Evolutionary conservation across 495 filamentous ascomycete species (phyloP), one percentile per base, ranked within the genome.

Genomic region (Terfezia boudieri): DNA sequence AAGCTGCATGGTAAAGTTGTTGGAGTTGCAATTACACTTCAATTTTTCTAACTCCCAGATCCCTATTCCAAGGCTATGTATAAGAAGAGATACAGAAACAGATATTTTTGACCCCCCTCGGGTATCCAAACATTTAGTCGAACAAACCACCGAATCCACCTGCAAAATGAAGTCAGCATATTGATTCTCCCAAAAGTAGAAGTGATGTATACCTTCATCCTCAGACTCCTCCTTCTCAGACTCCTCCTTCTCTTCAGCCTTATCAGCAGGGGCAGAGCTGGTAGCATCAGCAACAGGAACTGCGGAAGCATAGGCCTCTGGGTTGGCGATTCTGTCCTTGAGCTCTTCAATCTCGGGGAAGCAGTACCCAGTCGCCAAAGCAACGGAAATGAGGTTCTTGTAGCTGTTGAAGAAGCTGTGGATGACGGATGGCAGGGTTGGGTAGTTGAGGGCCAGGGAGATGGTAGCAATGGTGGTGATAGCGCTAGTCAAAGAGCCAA

Each of bases 251-350:
- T 73, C 71, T 9, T 52, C 67, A 26, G 71, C 68, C 36, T 72
- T 74, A 43, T 68, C 74, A 37, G 71, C 72, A 56, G 67, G 67
- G 49, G 69, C 65, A 51, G 71, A 66, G 41, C 66, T 62, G 36
- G 71, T 68, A 50, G 76, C 72, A 51, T 71, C 71, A 57, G 78
- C 84, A 53, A 68, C 76, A 36, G 86, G 86, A 60, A 79, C 87
- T 66, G 86, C 71, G 53, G 82, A 64, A 59, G 84, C 88, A 67
- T 93, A 96, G 43, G 85, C 86, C 53, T 95, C 90, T 58, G 90
- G 90, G 77, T 98, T 96, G 71, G 85, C 85, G 67, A 96, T 94
- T 66, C 90, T 84, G 72, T 96, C 92, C 81, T 95, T 96, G 71
- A 98, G 83, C 71, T 90, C 77, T 61, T 86, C 82, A 71, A 99